A percentile compares a stretch with the other conserved stretches of the same genome.
Conservation (phyloP, 2,329 filamentous ascomycete genomes). For the Microcyclospora pomicola region DNA sequence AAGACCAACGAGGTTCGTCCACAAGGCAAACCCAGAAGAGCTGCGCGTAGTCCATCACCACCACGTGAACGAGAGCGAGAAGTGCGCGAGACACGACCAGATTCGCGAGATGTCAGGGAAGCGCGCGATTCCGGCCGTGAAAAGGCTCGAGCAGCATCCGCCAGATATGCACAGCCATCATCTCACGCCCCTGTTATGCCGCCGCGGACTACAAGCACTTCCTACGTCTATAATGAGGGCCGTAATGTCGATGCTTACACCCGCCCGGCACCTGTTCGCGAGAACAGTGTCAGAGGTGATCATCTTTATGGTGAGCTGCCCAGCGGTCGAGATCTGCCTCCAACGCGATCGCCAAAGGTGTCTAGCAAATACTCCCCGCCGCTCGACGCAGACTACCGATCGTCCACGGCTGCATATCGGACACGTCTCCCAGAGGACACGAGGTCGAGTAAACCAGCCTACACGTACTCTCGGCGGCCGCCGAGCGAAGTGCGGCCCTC, state of each 20-base stretch:
- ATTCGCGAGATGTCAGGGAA: conserved; percentile 3
- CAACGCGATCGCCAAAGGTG: conserved; percentile 14
- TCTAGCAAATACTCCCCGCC: conserved; percentile 21
- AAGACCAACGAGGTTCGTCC: conserved; percentile 9
- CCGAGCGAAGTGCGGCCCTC: too few relatives aligned
- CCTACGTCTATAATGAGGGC: conserved; percentile 14
- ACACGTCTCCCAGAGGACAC: too few relatives aligned
- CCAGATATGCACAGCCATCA: conserved; percentile 10
- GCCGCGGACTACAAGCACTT: conserved; percentile 13
- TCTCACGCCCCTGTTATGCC: conserved; percentile 7
- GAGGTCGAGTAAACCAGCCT: too few relatives aligned
- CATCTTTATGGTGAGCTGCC: conserved; percentile 13
- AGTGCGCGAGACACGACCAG: conserved; percentile 1
- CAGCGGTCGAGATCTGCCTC: conserved; percentile 2
- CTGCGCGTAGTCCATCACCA: conserved; percentile 17
- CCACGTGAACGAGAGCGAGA: conserved; percentile 7
- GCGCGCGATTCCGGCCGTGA: conserved; percentile 1
- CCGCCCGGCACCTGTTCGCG: conserved; percentile 7
- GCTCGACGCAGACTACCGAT: too few relatives aligned
- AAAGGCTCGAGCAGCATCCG: conserved; percentile 9
- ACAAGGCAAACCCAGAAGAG: not conserved
- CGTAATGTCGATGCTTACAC: conserved; percentile 11
- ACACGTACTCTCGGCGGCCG: too few relatives aligned
- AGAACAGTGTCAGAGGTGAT: conserved; percentile 4
- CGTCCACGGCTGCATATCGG: too few relatives aligned